These are phyloP conservation scores for Ambrosiella xylebori DNA, from an alignment of 2,329 filamentous ascomycete genomes.

Conservation along the genomic window DNA sequence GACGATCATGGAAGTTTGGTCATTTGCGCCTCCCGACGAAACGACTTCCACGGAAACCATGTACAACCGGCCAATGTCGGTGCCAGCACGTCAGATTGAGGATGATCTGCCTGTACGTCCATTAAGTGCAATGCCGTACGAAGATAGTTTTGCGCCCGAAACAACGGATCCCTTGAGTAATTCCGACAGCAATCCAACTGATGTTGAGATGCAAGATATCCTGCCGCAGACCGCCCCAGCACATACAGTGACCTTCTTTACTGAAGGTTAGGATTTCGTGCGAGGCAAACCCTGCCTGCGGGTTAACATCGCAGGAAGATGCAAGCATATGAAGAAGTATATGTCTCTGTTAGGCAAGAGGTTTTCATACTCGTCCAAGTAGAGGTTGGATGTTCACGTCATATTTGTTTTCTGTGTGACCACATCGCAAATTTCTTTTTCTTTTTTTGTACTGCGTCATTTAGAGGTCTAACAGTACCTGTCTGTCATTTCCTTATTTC, in stretches of 20 bases:
- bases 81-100: conserved; percentile 27
- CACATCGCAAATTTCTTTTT: background rate
- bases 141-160: conserved; percentile 23
- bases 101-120: conserved; percentile 32
- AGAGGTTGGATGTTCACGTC: background rate
- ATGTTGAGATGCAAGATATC: conserved; percentile 38
- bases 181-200: conserved; percentile 22
- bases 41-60: conserved; percentile 40
- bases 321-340: background rate
- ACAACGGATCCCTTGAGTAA: too few species aligned
- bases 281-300: background rate
- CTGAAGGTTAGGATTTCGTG: conserved; percentile 5
- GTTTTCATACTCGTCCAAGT: background rate
- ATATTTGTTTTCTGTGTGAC: background rate
- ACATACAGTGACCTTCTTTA: conserved; percentile 19
- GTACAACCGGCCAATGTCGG: conserved; percentile 34
- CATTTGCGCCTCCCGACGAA: conserved; percentile 54
- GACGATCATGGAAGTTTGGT: conserved; percentile 98
- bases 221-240: conserved; percentile 36
- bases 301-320: background rate
- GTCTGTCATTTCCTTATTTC: background rate
- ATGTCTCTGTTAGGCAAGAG: background rate
- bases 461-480: background rate
- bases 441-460: background rate
- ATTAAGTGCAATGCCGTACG: conserved; percentile 32